Evolutionary conservation across 345 rosid species (phyloP).

Genomic region (Alliaria petiolata): DNA sequence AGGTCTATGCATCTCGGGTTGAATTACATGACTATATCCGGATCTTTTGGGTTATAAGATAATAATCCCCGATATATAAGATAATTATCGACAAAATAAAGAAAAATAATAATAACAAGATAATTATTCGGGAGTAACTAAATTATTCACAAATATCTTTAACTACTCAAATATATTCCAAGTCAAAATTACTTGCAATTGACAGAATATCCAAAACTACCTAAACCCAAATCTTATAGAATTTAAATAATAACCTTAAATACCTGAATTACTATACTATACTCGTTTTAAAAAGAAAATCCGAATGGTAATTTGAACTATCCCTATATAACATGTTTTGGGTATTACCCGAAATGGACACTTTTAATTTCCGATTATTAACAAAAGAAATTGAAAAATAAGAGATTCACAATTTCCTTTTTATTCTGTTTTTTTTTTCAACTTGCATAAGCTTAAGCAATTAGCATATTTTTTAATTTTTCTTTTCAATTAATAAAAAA

Average conservation of each 20-base stretch:
- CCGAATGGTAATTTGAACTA: neutral
- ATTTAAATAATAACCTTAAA: too few relatives aligned
- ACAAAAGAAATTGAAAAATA: neutral
- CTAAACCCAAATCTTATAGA: neutral
- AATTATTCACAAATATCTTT: neutral
- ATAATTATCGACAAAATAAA: too few relatives aligned
- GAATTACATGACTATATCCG: neutral
- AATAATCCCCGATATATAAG: neutral
- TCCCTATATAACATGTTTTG: too few relatives aligned
- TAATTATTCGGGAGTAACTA: neutral
- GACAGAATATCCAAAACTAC: neutral
- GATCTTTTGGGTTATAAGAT: neutral
- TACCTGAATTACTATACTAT: neutral
- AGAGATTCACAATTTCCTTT: constrained; percentile 19
- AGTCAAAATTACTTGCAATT: neutral
- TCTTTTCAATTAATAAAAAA: neutral
- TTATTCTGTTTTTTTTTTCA: constrained; percentile 2
- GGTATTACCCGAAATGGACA: neutral
- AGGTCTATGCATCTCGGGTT: neutral
- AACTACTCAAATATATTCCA: neutral
- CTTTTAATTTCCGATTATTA: neutral
- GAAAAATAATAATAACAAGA: too few relatives aligned
- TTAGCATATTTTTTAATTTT: constrained; percentile 9
- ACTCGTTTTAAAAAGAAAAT: neutral
- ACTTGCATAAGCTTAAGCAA: constrained; percentile 8